A percentile compares a stretch with the other conserved stretches of the same genome.
phyloP scores from a whole-genome alignment of 345 rosid species.

The Crucihimalaya himalaica region DNA sequence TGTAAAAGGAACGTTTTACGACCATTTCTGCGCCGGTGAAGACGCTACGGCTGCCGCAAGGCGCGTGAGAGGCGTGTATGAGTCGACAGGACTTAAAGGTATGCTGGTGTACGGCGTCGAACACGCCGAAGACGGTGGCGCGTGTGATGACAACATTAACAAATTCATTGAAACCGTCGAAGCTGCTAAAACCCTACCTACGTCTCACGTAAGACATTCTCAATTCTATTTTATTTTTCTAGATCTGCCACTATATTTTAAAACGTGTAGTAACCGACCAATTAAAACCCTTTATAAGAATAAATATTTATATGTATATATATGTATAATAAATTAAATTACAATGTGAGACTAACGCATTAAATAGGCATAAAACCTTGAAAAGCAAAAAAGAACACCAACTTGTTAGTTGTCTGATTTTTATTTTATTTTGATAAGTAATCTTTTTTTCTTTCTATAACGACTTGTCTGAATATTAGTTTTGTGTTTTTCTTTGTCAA shows the following conservation, averaged over 20 bases:
- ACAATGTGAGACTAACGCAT: not conserved
- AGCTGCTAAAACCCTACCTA: conserved; percentile 60
- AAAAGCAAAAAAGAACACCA: not conserved
- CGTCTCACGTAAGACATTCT: conserved; percentile 58
- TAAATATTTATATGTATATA: not conserved
- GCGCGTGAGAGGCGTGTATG: conserved; percentile 46
- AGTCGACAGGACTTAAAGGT: conserved; percentile 61
- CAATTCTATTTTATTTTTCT: not conserved
- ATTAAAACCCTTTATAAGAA: not conserved
- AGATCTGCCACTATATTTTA: not conserved
- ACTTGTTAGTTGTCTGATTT: conserved; percentile 7
- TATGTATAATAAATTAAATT: not conserved
- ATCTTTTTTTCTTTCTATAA: not conserved
- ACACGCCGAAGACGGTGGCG: conserved; percentile 51
- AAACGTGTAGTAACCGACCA: conserved; percentile 8
- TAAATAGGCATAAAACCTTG: not conserved
- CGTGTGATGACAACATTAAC: conserved; percentile 62
- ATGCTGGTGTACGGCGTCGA: conserved; percentile 81
- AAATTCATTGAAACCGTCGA: conserved; percentile 60
- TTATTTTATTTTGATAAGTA: not conserved
- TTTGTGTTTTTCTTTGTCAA: not conserved
- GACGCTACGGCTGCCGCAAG: conserved; percentile 41
- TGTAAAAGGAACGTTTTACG: conserved; percentile 62
- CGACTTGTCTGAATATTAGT: not conserved
- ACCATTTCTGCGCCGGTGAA: conserved; percentile 90